Base-by-base conservation (phyloP, 805 yeast species). In the Ogataea allantospora region DNA sequence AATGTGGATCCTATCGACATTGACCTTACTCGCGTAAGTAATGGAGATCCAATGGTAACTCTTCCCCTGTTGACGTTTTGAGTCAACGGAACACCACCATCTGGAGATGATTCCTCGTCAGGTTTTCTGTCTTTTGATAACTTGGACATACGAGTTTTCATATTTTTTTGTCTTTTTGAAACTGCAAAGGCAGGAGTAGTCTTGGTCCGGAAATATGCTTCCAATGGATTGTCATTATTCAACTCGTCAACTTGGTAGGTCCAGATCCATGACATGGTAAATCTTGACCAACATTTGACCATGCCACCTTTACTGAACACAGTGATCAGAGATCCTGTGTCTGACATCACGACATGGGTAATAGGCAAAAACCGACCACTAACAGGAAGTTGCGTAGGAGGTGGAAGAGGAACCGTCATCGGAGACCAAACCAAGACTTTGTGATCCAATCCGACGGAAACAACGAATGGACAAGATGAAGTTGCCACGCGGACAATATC, bases 381-480 rank as follows among this genome's bases (percentile, higher is more conserved):
- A 5, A 64, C 54, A 14, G 73, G 73, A 18, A 71, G 51, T 30
- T 63, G 67, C 1, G 71, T 65, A 6, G 78, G 79, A 16, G 51
- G 43, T 35, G 71, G 80, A 33, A 62, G 57, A 27, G 69, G 84
- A 14, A 54, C 58, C 1, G 67, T 59, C 38, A 79, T 54, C 3
- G 88, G 88, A 0, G 85, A 80, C 95, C 95, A 86, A 8, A 85
- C 75, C 21, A 77, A 57, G 4, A 86, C 70, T 42, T 71, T 75
- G 48, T 83, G 88, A 50, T 86, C 95, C 53, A 87, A 63, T 4
- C 89, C 91, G 18, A 83, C 72, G 1, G 84, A 71, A 0, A 85
- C 78, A 16, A 84, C 68, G 50, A 83, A 80, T 3, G 87, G 78
- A 35, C 77, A 70, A 10, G 74, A 64, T 10, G 85, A 79, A 0